These are phyloP conservation scores for Camelina hispida DNA, from an alignment of 345 rosid species.

Conservation along the genomic window DNA sequence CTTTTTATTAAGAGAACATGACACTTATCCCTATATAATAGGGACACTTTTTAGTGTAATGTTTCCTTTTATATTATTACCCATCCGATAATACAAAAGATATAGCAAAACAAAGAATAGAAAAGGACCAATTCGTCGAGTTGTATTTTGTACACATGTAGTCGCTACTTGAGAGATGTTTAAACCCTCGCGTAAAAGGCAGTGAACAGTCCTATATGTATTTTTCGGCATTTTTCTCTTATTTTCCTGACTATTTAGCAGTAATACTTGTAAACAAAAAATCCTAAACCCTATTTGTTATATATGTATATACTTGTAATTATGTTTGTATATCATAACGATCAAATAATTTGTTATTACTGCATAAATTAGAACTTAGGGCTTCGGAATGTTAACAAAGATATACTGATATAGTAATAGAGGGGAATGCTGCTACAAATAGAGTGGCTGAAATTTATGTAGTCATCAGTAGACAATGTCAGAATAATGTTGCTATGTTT, in stretches of 20 bases:
- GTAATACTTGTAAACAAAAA: not conserved
- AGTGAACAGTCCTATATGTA: not conserved
- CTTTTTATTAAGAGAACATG: constrained; percentile 12
- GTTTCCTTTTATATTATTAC: not conserved
- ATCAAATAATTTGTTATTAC: too few relatives aligned
- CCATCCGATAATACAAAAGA: not conserved
- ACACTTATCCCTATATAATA: constrained; percentile 21
- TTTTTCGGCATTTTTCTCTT: not conserved
- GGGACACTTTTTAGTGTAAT: constrained; percentile 5
- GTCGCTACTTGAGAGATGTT: constrained; percentile 21
- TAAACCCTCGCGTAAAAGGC: constrained; percentile 8
- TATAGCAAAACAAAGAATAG: not conserved
- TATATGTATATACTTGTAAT: not conserved
- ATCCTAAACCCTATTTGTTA: constrained; percentile 2
- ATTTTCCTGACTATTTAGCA: not conserved
- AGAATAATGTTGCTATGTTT: not conserved
- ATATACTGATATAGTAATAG: too few relatives aligned
- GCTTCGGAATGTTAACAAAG: too few relatives aligned
- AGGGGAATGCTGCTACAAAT: too few relatives aligned
- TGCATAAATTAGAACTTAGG: too few relatives aligned
- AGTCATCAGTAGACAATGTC: not conserved
- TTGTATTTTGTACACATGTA: constrained; percentile 18
- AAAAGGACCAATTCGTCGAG: constrained; percentile 35
- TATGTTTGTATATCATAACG: too few relatives aligned
- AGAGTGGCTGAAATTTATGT: too few relatives aligned